Evolutionary conservation across 2,329 filamentous ascomycete species (phyloP).

Genomic region (Colletotrichum spaethianum): DNA sequence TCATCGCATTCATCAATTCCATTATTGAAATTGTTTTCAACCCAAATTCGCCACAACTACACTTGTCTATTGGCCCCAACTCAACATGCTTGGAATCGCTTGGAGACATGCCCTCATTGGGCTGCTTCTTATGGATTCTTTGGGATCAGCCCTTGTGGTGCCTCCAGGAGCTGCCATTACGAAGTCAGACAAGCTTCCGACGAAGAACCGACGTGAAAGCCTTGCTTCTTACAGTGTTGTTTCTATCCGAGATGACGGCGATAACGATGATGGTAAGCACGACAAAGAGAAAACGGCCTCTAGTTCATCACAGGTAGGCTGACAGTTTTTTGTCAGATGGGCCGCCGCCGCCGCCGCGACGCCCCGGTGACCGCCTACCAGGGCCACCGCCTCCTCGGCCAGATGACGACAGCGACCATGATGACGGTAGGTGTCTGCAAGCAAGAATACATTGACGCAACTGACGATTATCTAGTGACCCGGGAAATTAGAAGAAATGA

Average conservation of each 20-base stretch:
- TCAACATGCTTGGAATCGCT: constrained; percentile 1
- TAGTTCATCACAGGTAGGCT: neutral
- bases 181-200: neutral
- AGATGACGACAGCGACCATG: neutral
- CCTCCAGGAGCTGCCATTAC: neutral
- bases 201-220: neutral
- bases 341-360: neutral
- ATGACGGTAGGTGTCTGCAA: neutral
- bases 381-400: neutral
- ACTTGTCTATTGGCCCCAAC: too few species aligned
- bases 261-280: neutral
- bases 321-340: neutral
- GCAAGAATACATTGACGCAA: neutral
- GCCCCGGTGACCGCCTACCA: neutral
- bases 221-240: neutral
- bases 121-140: constrained; percentile 17
- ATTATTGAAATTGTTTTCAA: neutral
- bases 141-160: constrained; percentile 15
- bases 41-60: neutral
- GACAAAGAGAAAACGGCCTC: neutral
- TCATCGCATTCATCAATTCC: neutral
- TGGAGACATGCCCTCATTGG: constrained; percentile 21
- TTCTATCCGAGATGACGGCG: constrained; percentile 6
- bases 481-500: neutral
- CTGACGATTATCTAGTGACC: neutral